Evolutionary conservation across 1,284 basidiomycete genomes (phyloP), one percentile per base, ranked within the genome.

Genomic region (Pseudozyma thailandica): DNA sequence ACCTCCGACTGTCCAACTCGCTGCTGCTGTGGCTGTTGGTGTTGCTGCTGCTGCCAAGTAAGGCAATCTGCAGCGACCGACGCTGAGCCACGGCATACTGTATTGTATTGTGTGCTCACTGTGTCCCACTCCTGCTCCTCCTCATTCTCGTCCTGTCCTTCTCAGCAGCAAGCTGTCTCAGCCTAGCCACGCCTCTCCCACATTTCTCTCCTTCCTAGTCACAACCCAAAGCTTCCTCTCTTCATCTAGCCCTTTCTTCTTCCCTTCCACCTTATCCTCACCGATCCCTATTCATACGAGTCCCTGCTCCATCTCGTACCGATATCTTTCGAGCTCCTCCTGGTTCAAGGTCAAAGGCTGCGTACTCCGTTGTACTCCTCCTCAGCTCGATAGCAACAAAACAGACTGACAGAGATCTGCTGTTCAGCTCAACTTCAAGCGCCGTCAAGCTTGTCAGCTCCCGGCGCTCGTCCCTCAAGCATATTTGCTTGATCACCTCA

Each of bases 301-400:
- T 16, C 30, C 37, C 25, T 13, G 48, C 15, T 27, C 21, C n/a
- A 20, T 26, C 46, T 53, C 54, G 61, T 57, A 54, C 53, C 30
- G 46, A 53, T 37, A n/a, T 30, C n/a, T n/a, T 23, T 42, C 42
- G 47, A 50, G 28, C 38, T 27, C 23, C n/a, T 30, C 20, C 1
- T 28, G 61, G 33, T 50, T 37, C 41, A 53, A 58, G 50, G 46
- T 45, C 54, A 53, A 30, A 38, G 54, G 54, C 45, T 53, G 61
- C 61, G 46, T 57, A 48, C 31, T 39, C 37, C 25, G 16, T 44
- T 23, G 21, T 49, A 42, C 31, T 50, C 13, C 28, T 6, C 30
- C n/a, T 28, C 50, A 43, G 20, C 39, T 46, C 28, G 41, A 31
- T 33, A 26, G 31, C 31, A 33, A 15, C 21, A 16, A 27, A 41